A percentile compares a stretch with the other conserved stretches of the same genome.
These are phyloP conservation scores for Colletotrichum truncatum DNA, from an alignment of 2,329 filamentous ascomycete genomes.

Conservation along the genomic window DNA sequence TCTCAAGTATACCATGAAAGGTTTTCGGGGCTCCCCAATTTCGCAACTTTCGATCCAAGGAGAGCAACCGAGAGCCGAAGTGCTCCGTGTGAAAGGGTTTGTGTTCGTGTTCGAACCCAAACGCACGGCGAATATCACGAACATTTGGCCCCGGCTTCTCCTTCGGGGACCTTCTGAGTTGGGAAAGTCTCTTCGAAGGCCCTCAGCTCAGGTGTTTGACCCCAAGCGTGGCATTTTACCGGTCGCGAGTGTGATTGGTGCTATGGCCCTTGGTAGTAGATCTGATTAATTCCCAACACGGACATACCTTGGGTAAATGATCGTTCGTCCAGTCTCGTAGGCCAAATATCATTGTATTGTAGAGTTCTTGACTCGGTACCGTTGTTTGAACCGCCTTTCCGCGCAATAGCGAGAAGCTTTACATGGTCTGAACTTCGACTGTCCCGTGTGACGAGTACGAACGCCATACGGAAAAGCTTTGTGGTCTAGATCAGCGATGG, in stretches of 20 bases:
- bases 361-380: no score
- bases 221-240: not conserved
- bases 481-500: not conserved
- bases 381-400: not conserved
- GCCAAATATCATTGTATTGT: not conserved
- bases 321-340: constrained; percentile 16
- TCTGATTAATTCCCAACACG: not conserved
- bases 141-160: not conserved
- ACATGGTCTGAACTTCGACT: not conserved
- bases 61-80: not conserved
- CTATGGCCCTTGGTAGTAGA: not conserved
- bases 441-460: constrained; percentile 2
- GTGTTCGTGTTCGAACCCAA: not conserved
- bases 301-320: not conserved
- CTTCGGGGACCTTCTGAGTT: not conserved
- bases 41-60: not conserved
- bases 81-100: not conserved
- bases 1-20: constrained; percentile 10
- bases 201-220: not conserved
- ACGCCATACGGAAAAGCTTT: not conserved
- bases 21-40: constrained; percentile 7
- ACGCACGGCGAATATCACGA: not conserved
- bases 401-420: not conserved
- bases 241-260: not conserved
- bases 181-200: constrained; percentile 2